Evolutionary conservation across 163 green algal species (phyloP).

Genomic region (Scenedesmus sp.): DNA sequence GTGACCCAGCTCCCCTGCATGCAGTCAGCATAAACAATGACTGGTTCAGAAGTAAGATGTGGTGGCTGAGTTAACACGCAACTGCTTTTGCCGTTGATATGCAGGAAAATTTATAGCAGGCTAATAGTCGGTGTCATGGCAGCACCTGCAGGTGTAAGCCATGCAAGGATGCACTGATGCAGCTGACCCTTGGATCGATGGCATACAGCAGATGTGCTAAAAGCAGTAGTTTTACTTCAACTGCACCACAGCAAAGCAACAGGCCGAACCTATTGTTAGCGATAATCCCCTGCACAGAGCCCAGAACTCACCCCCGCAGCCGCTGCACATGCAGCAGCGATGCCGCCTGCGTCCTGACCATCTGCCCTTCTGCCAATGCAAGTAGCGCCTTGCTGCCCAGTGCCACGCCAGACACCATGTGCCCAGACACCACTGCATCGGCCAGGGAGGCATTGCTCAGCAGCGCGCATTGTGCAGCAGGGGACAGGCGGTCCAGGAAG

Average conservation of each 20-base stretch:
- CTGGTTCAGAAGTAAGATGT: neutral
- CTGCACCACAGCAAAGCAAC: neutral
- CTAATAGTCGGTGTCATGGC: too few relatives aligned
- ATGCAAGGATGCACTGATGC: too few relatives aligned
- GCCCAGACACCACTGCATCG: constrained; percentile 16
- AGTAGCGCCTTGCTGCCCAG: constrained; percentile 36
- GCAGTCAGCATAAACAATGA: neutral
- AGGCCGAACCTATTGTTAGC: neutral
- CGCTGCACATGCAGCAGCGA: neutral
- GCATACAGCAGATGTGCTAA: too few relatives aligned
- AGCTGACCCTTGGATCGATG: too few relatives aligned
- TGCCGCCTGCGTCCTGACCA: constrained; percentile 16
- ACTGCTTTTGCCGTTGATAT: too few relatives aligned
- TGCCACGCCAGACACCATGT: constrained; percentile 10
- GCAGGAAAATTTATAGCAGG: too few relatives aligned
- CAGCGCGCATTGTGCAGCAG: neutral
- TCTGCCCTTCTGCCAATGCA: neutral
- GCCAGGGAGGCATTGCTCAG: neutral
- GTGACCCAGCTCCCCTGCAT: neutral
- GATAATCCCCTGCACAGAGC: neutral
- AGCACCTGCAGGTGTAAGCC: too few relatives aligned
- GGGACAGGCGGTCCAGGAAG: neutral
- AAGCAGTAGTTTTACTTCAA: too few relatives aligned
- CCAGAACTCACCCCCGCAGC: neutral
- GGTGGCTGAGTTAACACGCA: too few relatives aligned